phyloP scores from a whole-genome alignment of 495 filamentous ascomycete species.

The Stereocaulon alpinum region DNA sequence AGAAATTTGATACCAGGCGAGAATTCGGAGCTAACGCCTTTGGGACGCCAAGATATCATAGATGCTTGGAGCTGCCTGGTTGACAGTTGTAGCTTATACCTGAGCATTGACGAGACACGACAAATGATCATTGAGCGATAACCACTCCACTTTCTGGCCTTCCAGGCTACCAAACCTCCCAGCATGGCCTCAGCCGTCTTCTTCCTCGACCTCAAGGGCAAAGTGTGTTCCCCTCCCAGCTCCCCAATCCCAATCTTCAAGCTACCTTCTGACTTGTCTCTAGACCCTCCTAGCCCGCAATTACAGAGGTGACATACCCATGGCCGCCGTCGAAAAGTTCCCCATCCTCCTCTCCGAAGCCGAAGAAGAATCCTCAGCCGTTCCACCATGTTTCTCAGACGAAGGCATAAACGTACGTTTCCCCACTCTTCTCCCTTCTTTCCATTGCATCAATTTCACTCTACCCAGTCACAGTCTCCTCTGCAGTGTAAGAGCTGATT shows the following conservation, averaged over 20 bases:
- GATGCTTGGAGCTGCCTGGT: background rate
- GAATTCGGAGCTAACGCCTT: background rate
- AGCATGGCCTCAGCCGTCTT: constrained; percentile 96
- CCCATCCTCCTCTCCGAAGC: constrained; percentile 94
- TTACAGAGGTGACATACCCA: constrained; percentile 97
- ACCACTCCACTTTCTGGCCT: background rate
- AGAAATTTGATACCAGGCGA: background rate
- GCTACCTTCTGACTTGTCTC: background rate
- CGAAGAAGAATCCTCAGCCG: constrained; percentile 97
- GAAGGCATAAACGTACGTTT: constrained; percentile 89
- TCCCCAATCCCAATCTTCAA: background rate
- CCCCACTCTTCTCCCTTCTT: background rate
- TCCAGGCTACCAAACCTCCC: constrained; percentile 16
- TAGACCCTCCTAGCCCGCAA: constrained; percentile 97
- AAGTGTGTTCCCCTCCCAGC: constrained; percentile 46
- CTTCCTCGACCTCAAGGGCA: constrained; percentile 99
- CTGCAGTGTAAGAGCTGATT: background rate
- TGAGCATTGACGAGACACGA: too few species aligned
- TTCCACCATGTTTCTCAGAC: constrained; percentile 96
- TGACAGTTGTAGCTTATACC: too few species aligned
- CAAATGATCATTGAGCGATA: too few species aligned
- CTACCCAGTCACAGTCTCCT: too few species aligned
- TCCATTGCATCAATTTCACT: too few species aligned
- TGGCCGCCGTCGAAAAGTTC: constrained; percentile 99
- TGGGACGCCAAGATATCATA: background rate